Conservation (phyloP, 2,329 filamentous ascomycete genomes). For the Pseudopithomyces chartarum region DNA sequence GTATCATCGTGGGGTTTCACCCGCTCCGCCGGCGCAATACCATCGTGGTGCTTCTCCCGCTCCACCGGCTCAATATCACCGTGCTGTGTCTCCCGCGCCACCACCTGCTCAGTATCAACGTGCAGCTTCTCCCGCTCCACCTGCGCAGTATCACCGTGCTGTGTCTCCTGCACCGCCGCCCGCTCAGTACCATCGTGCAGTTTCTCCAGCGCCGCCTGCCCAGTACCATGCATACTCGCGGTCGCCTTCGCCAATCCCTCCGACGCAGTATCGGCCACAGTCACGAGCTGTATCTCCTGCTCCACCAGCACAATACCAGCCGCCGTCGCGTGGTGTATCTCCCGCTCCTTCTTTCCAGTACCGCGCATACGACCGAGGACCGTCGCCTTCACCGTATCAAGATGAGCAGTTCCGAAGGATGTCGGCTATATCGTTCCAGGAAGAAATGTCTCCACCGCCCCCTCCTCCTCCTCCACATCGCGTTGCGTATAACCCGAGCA, state of each 20-base stretch:
- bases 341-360: slow-evolving; percentile 44
- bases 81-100: slow-evolving; percentile 16
- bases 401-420: slow-evolving; percentile 18
- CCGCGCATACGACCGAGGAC: slow-evolving; percentile 43
- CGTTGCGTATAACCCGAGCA: slow-evolving; percentile 56
- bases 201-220: slow-evolving; percentile 35
- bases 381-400: slow-evolving; percentile 46
- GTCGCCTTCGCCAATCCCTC: slow-evolving; percentile 37
- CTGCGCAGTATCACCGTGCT: slow-evolving; percentile 27
- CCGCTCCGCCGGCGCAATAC: slow-evolving; percentile 32
- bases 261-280: slow-evolving; percentile 26
- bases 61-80: slow-evolving; percentile 28
- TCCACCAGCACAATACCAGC: slow-evolving; percentile 29
- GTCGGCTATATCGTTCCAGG: slow-evolving; percentile 44
- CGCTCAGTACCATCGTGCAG: slow-evolving; percentile 24
- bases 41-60: slow-evolving; percentile 24
- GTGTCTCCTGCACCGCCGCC: slow-evolving; percentile 32
- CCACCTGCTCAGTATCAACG: slow-evolving; percentile 17
- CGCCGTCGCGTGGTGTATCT: slow-evolving; percentile 33
- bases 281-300: slow-evolving; percentile 38
- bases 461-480: slow-evolving; percentile 83
- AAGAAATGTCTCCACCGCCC: slow-evolving; percentile 70
- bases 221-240: slow-evolving; percentile 19
- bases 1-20: slow-evolving; percentile 25
- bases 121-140: slow-evolving; percentile 38